Evolutionary conservation across 306 rosid genomes (phyloP), one percentile per base, ranked within the genome.

Genomic region (Cyclanthera cordifolia): DNA sequence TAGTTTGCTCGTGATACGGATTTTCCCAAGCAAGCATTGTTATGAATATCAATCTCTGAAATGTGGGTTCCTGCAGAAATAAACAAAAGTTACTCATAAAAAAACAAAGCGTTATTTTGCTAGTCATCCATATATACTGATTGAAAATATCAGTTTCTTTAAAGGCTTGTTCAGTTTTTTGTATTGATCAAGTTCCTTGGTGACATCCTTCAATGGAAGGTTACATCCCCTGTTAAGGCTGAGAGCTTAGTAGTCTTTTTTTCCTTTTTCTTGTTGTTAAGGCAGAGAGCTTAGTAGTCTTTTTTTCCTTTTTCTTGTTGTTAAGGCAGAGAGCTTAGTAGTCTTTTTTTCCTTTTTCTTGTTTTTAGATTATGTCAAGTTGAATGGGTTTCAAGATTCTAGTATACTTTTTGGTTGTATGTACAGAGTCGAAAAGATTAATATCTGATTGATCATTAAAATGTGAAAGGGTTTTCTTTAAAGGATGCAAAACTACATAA

Each of bases 21-120:
- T 86, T 83, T 77, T 85, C 96, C 98, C 98, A 93, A 23, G 95
- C 98, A 75, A 89, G 82, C 98, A 89, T 89, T 74, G 98, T 90
- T 77, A 93, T 80, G 81, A 89, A 93, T 67, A 93, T 72, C 67
- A 93, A 78, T 83, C 87, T 85, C 78, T 93, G 96, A 73, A 93
- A 93, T 51, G 99, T 82, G 73, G 95, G 99, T 74, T 93, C 99
- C 99, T 93, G 77, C 49, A 50, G 47, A 72, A 25, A 60, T 24
- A 14, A 39, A 58, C 72, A 80, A 70, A 46, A 75, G 24, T 43
- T 51, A 37, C 70, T 61, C 69, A 74, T 78, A 73, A 56, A 57
- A 32, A 32, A 4, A n/a, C n/a, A 32, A 32, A 28, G 32, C 4
- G 4, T 28, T 28, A 28, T 41, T 21, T 23, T 6, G 41, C 41